Conservation (phyloP, 441 rosid genomes). For the Capsella rubella region DNA sequence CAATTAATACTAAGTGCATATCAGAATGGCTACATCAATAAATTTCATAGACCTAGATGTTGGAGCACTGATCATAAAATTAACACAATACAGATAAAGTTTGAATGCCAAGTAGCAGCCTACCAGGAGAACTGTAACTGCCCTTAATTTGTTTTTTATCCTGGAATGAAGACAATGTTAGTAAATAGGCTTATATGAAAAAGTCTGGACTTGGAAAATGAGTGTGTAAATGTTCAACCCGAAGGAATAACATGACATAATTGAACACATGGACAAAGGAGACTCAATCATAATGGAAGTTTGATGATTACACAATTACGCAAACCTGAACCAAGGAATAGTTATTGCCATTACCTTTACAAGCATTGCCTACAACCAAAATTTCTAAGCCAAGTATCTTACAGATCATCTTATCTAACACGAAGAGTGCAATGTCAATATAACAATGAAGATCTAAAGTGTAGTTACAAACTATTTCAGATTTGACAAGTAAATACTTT, state of each 20-base stretch:
- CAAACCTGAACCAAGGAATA: conserved; percentile 14
- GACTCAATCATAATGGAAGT: not conserved
- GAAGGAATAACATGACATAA: conserved; percentile 4
- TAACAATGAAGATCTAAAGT: conserved; percentile 11
- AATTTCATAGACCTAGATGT: not conserved
- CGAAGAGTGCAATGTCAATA: not conserved
- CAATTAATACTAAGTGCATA: conserved; percentile 9
- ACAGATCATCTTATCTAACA: not conserved
- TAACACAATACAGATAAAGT: conserved; percentile 15
- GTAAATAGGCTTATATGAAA: conserved; percentile 31
- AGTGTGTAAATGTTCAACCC: not conserved
- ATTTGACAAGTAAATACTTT: not conserved
- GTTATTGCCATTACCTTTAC: conserved; percentile 10
- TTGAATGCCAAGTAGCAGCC: conserved; percentile 25
- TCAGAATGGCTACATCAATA: conserved; percentile 9
- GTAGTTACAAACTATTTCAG: not conserved
- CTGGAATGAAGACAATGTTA: conserved; percentile 40
- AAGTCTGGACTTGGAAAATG: not conserved
- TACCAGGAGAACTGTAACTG: conserved; percentile 57
- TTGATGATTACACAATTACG: not conserved
- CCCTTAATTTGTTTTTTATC: conserved; percentile 46
- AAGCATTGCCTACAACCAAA: conserved; percentile 4
- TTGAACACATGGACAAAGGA: not conserved
- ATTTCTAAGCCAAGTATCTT: not conserved
- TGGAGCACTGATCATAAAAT: not conserved